These are phyloP conservation scores for Suillus subalutaceus DNA, from an alignment of 768 basidiomycete genomes.

Conservation along the genomic window DNA sequence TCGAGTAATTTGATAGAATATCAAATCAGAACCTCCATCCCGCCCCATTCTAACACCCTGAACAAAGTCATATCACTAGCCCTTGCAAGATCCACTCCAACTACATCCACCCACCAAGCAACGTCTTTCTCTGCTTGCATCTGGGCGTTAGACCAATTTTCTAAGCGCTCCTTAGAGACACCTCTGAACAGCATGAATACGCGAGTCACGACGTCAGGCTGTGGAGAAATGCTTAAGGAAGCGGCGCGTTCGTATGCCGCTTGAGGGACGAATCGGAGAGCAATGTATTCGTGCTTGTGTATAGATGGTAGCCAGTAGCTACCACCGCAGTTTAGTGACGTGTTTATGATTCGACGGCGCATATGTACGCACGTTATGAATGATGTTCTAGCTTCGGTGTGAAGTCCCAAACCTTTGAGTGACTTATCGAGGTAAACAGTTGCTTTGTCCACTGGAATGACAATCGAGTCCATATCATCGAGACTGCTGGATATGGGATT, in stretches of 20 bases:
- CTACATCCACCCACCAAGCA: neutral
- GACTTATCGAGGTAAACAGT: neutral
- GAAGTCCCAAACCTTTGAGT: neutral
- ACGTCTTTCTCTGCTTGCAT: neutral
- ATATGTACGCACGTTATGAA: neutral
- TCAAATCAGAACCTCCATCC: neutral
- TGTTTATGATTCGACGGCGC: neutral
- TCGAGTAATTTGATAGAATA: too few relatives aligned
- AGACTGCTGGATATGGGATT: too few relatives aligned
- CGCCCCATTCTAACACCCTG: neutral
- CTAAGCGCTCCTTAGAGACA: neutral
- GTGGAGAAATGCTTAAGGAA: too few relatives aligned
- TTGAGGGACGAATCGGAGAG: neutral
- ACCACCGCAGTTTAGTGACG: neutral
- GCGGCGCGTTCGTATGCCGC: too few relatives aligned
- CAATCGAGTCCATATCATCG: too few relatives aligned
- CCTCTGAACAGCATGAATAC: neutral
- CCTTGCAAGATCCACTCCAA: neutral
- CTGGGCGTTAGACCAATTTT: neutral
- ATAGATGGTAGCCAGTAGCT: neutral
- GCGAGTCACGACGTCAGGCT: too few relatives aligned
- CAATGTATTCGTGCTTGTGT: neutral
- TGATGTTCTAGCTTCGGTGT: neutral
- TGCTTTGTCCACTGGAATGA: neutral
- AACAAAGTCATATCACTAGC: neutral